Percentiles rank a stretch among this genome's conserved stretches.
Conservation (phyloP, 352 stramenopile genomes). For the Phytophthora nicotianae region DNA sequence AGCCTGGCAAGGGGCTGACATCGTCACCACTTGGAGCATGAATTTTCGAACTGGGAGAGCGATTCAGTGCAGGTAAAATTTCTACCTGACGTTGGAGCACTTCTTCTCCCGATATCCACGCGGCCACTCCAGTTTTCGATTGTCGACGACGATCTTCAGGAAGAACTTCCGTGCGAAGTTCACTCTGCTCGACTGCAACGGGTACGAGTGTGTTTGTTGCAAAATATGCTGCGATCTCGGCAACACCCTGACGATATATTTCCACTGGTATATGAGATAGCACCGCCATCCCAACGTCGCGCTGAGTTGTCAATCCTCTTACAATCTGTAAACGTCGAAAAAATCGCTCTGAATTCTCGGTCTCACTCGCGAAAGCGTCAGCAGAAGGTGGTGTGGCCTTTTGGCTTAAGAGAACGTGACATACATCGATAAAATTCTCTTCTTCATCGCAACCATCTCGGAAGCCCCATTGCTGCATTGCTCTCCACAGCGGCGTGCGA, state of each 20-base stretch:
- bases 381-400: slow-evolving; percentile 11
- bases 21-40: slow-evolving; percentile 13
- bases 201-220: slow-evolving; percentile 18
- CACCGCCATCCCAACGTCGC: slow-evolving; percentile 19
- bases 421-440: slow-evolving; percentile 36
- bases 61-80: slow-evolving; percentile 30
- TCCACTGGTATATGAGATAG: slow-evolving; percentile 29
- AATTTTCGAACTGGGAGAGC: neutral
- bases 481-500: slow-evolving; percentile 19
- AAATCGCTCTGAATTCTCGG: slow-evolving; percentile 17
- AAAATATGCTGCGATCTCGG: slow-evolving; percentile 25
- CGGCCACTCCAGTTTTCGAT: slow-evolving; percentile 9
- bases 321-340: slow-evolving; percentile 22
- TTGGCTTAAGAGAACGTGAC: slow-evolving; percentile 32
- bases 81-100: slow-evolving; percentile 31
- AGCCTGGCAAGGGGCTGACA: slow-evolving; percentile 21
- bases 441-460: slow-evolving; percentile 23
- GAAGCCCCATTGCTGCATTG: slow-evolving; percentile 26
- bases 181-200: slow-evolving; percentile 9
- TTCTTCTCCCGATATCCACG: slow-evolving; percentile 28
- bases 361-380: slow-evolving; percentile 1
- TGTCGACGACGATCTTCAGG: slow-evolving; percentile 10
- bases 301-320: slow-evolving; percentile 29
- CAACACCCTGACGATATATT: slow-evolving; percentile 26
- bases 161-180: slow-evolving; percentile 15